Conservation (phyloP, 441 rosid genomes). For the Jatropha multifida region DNA sequence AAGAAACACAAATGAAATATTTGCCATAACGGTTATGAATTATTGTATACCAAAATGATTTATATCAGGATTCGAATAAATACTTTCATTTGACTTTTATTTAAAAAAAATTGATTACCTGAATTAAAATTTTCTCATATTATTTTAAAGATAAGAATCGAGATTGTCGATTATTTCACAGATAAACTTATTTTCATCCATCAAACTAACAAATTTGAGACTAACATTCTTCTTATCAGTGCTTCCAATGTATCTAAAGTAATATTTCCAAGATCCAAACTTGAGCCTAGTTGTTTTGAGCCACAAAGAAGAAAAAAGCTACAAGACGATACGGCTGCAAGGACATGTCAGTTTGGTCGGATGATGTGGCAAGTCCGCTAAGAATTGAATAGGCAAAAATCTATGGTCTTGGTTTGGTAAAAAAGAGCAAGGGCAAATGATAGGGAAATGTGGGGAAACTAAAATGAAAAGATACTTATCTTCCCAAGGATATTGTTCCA, state of each 20-base stretch:
- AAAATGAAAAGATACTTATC: slow-evolving; percentile 56
- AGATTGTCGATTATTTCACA: no score
- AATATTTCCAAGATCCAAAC: neutral
- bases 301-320: neutral
- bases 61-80: no score
- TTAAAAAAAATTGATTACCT: no score
- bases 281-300: neutral
- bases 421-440: slow-evolving; percentile 36
- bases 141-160: no score
- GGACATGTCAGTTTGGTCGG: slow-evolving; percentile 28
- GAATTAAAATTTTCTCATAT: no score
- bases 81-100: no score
- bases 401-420: slow-evolving; percentile 40
- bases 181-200: no score
- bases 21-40: no score
- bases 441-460: slow-evolving; percentile 34
- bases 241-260: neutral
- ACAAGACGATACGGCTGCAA: slow-evolving; percentile 7
- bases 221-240: no score
- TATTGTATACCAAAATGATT: no score
- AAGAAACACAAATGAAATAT: no score
- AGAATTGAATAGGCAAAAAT: neutral
- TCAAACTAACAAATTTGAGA: no score
- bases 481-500: slow-evolving; percentile 67
- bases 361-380: slow-evolving; percentile 32